Percentiles rank a stretch among this genome's conserved stretches.
Conservation (phyloP, 495 filamentous ascomycete genomes). For the Penicillium samsonianum region DNA sequence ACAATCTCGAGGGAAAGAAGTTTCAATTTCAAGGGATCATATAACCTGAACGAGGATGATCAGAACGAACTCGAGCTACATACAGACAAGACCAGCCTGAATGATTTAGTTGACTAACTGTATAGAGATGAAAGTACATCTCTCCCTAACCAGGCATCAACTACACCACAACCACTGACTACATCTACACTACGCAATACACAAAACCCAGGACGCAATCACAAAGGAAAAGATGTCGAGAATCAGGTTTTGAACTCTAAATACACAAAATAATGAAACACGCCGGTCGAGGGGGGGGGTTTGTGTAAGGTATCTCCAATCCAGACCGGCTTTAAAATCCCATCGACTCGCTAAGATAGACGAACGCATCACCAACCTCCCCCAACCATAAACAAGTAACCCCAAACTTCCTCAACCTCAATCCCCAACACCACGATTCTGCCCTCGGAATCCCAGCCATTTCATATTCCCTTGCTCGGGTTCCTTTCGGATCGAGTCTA, state of each 20-base stretch:
- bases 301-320: conserved; percentile 22
- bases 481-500: conserved; percentile 17
- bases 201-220: conserved; percentile 11
- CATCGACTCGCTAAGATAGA: conserved; percentile 32
- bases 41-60: not conserved
- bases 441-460: not conserved
- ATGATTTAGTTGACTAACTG: not conserved
- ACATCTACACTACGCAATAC: conserved; percentile 3
- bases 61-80: not conserved
- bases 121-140: not conserved
- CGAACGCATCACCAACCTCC: conserved; percentile 10
- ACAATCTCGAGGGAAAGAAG: not conserved
- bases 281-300: conserved; percentile 28
- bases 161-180: not conserved
- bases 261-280: conserved; percentile 55
- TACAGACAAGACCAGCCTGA: not conserved
- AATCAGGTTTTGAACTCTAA: conserved; percentile 46
- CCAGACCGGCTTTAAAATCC: conserved; percentile 37
- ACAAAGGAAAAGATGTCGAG: conserved; percentile 20
- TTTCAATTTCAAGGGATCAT: not conserved
- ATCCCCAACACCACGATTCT: not conserved
- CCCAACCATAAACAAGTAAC: not conserved
- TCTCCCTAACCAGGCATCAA: no score
- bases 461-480: conserved; percentile 9
- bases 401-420: not conserved